Base-by-base conservation (phyloP, 805 yeast species). In the Kodamaea nitidulidarum region DNA sequence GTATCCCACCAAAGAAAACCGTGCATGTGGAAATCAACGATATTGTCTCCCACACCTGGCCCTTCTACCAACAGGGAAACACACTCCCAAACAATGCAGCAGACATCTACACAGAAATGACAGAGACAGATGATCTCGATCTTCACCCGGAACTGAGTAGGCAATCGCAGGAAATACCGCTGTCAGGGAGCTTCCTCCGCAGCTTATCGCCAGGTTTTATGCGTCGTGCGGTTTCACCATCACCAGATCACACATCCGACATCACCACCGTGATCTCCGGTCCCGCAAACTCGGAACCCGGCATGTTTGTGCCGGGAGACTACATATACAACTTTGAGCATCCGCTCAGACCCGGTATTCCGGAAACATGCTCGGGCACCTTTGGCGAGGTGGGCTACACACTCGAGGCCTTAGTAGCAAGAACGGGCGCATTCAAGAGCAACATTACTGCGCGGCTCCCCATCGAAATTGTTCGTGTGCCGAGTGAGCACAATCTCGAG, bases 251-350 rank as follows among this genome's bases (percentile, higher is more conserved):
- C 15, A 52, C 55, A n/a, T 46, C 54, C 3, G 38, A 42, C 18
- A 25, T 30, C 20, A 39, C 36, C 14, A 32, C 42, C 14, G 39
- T 39, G 7, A 3, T 33, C 22, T 27, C 30, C 22, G 15, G 35
- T 15, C 10, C 27, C 10, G 8, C 7, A 8, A 30, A 22, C 27
- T 26, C 36, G 20, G 58, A 56, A 29, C 53, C 55, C 3, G 63
- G 61, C 65, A 40, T 36, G 3, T 90, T 91, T 49, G 68, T 73
- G 15, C 88, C 95, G 0, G 98, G 98, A 15, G 97, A 90, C 52
- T 93, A 93, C 55, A 73, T 88, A 33, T 93, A 91, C 66, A 84
- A 87, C 43, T 91, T 93, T 60, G 98, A 93, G 60, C 86, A 88
- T 42, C 82, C 95, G 4, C 70, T 93, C 18, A 91, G 86, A 4